Base-by-base conservation (phyloP, 257 asterid species). In the Fraxinus anomala region DNA sequence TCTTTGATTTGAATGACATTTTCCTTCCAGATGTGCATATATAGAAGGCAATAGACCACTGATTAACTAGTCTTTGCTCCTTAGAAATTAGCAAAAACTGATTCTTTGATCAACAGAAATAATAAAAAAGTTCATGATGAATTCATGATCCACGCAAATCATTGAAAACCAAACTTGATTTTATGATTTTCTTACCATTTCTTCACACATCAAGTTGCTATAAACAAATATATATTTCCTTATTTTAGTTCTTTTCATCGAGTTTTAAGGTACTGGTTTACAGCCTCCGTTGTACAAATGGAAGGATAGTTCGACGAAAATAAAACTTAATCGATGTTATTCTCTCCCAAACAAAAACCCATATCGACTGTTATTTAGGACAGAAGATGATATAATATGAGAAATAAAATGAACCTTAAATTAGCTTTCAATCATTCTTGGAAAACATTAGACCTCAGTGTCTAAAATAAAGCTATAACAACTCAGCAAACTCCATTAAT, bases 401-500 rank as follows among this genome's bases (percentile, higher is more conserved):
- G 47, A 30, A 72, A 42, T 42, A 42, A 31, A 56, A 78, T 21
- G 63, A 77, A 72, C 59, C 19, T 77, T 47, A 34, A 72, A 14
- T n/a, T 72, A 70, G 70, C 47, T 73, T 74, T 77, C 80, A 76
- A 69, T 63, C 74, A 76, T 59, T 77, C 75, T 72, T 72, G 74
- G 39, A 70, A 77, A 72, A 42, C 3, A 72, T 44, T 63, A 77
- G 21, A 73, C 40, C 80, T 54, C 77, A 33, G 72, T 66, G 31
- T 77, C 19, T 73, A 76, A 73, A 42, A 80, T 59, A 28, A 54
- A 74, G 66, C 85, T 81, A 77, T 81, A 84, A 79, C 74, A 82
- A 80, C 77, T 80, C 69, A 74, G 75, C 85, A 83, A 80, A 63
- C 79, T 80, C 80, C 30, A 30, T 71, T 17, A 31, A 31, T 31